Base-by-base conservation (phyloP, 2,329 filamentous ascomycete genomes). In the Trichoderma atrobrunneum region DNA sequence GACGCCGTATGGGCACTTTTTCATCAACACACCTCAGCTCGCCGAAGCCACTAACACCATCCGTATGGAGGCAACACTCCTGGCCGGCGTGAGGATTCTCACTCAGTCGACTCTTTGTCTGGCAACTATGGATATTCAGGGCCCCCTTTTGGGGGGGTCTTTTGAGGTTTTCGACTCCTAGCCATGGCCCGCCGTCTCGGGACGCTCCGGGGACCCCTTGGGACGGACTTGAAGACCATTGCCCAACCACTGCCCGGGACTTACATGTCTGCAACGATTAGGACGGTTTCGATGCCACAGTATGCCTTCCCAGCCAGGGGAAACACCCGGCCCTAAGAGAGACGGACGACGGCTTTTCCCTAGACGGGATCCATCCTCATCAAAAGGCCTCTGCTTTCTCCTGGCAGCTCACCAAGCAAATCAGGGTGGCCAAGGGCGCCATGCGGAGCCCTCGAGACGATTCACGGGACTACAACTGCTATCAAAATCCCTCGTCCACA, bases 21-120 rank as follows among this genome's bases (percentile, higher is more conserved):
- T 74, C 73, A 75, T 74, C 77, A 76, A 79, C 77, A 79, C 76
- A 77, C 79, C 79, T 81, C 78, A 79, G 78, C 76, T 79, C 76
- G 77, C 75, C 74, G 72, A 61, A 68, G 70, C 70, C 70, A 72
- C 70, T 72, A 72, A 72, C 70, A 72, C 70, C 48, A 24, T 57
- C 56, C 57, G 21, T 6, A 70, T 62, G 57, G 28, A 70, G 66
- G 61, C 54, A 43, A 62, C 34, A 14, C 63, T 73, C 63, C 60
- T 70, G 63, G 62, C 26, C 43, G 57, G 57, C 61, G 69, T 62
- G 57, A 71, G 51, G 65, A 68, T 67, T 59, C 43, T 60, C 56
- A 60, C 64, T 39, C 69, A 34, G 14, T 76, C 71, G 64, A 71
- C 65, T 70, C 28, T 68, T 64, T 64, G 72, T 73, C 70, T 61